Conservation (phyloP, 371 early-diverging fungal genomes). For the Mortierella sp. region DNA sequence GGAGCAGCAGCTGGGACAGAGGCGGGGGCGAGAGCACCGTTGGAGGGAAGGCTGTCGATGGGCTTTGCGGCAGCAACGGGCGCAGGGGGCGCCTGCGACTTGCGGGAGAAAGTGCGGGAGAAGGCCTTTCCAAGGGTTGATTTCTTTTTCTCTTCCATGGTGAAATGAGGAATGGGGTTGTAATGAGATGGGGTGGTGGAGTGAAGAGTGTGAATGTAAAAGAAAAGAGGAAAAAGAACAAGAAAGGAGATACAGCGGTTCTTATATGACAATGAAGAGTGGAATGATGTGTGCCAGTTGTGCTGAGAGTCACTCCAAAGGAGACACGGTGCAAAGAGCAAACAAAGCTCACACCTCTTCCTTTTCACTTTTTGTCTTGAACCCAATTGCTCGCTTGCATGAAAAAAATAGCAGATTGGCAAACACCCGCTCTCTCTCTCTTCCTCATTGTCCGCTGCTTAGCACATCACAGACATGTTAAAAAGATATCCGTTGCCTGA, state of each 20-base stretch:
- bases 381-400: slow-evolving; percentile 6
- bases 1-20: background rate
- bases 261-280: background rate
- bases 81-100: slow-evolving; percentile 12
- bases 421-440: background rate
- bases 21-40: background rate
- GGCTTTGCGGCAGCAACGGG: slow-evolving; percentile 25
- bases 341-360: background rate
- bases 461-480: slow-evolving; percentile 19
- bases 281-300: background rate
- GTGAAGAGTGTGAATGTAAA: background rate
- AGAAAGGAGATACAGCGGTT: background rate
- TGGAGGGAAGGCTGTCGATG: background rate
- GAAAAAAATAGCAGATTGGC: background rate
- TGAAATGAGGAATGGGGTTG: background rate
- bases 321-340: too few species aligned
- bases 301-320: background rate
- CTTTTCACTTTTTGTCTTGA: background rate
- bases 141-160: slow-evolving; percentile 18
- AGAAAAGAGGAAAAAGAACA: background rate
- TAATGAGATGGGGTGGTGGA: background rate
- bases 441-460: slow-evolving; percentile 16
- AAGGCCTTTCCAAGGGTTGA: slow-evolving; percentile 23
- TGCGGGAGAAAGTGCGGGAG: slow-evolving; percentile 22
- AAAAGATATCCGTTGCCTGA: slow-evolving; percentile 6